These are phyloP conservation scores for Daldinia concentrica DNA, from an alignment of 495 filamentous ascomycete species.

Conservation along the genomic window DNA sequence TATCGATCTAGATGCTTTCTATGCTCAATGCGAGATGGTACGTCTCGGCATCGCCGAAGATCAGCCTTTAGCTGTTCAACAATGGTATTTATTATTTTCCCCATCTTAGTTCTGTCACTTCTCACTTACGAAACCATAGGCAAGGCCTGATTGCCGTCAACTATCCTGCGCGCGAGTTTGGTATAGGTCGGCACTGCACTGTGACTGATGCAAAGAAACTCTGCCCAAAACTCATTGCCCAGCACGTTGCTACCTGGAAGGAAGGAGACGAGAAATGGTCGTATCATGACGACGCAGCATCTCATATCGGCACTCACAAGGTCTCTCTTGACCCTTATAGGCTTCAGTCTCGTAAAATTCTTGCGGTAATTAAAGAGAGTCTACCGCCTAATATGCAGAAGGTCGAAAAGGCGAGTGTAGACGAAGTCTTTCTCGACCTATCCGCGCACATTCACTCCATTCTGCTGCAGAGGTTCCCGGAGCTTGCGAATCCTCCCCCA, in stretches of 20 bases:
- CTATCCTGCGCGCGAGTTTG: slow-evolving; percentile 85
- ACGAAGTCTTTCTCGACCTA: slow-evolving; percentile 92
- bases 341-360: slow-evolving; percentile 81
- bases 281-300: slow-evolving; percentile 80
- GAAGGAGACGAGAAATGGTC: slow-evolving; percentile 92
- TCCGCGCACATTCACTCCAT: slow-evolving; percentile 81
- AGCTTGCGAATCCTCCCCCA: slow-evolving; percentile 68
- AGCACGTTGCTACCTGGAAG: slow-evolving; percentile 95
- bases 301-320: slow-evolving; percentile 86
- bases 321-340: slow-evolving; percentile 94
- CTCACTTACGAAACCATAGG: slow-evolving; percentile 49
- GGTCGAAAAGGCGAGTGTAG: slow-evolving; percentile 90
- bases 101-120: background rate
- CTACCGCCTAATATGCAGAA: slow-evolving; percentile 69
- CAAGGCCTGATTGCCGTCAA: slow-evolving; percentile 93
- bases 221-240: slow-evolving; percentile 83
- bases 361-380: slow-evolving; percentile 80
- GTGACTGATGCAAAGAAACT: slow-evolving; percentile 85
- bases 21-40: slow-evolving; percentile 95
- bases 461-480: slow-evolving; percentile 80
- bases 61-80: slow-evolving; percentile 89
- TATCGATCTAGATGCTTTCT: slow-evolving; percentile 97
- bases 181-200: slow-evolving; percentile 77
- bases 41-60: slow-evolving; percentile 77
- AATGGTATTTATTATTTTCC: slow-evolving; percentile 62